Base-by-base conservation (phyloP, 2,329 filamentous ascomycete genomes). In the Curvularia hawaiiensis region DNA sequence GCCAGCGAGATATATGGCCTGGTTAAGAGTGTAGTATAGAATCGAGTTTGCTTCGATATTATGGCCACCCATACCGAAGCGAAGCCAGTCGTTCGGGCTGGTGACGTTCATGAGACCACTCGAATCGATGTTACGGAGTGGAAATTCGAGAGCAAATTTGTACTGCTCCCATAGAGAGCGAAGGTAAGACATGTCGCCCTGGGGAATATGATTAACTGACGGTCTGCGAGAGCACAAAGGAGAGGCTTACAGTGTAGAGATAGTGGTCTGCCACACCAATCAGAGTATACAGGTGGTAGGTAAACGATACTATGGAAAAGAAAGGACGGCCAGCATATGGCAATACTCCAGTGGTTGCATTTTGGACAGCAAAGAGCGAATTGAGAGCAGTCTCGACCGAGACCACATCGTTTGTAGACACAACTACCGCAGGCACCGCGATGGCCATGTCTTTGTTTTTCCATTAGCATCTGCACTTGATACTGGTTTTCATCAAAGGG, bases 251-350 rank as follows among this genome's bases (percentile, higher is more conserved):
- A 6, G 78, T 78, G 58, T 77, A 80, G 1, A 76, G 67, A 55
- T 79, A 81, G 56, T 80, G 78, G 58, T 82, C 78, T 1, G 77
- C 74, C 0, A 80, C 70, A 10, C 78, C 80, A 24, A 81, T 78
- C 38, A 83, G 60, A 2, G 75, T 80, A 62, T 82, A 81, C 0
- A 83, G 65, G 60, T 87, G 84, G 61, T 87, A 87, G 0, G 85
- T 87, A 59, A 82, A 83, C 11, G 79, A 82, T 38, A 76, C 70
- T 1, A 70, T 63, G 5, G 69, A 59, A 6, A 61, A 68, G 54
- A 80, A 79, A 0, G 82, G 81, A 9, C 74, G 71, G 1, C 82
- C 82, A 4, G 80, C 83, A 58, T 83, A 85, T 0, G 83, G 83
- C 18, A 84, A 73, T 12, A 73, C 73, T 5, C 82, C 82, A 45